Base-by-base conservation (phyloP, 2,329 filamentous ascomycete species). In the Monosporascus sp. region DNA sequence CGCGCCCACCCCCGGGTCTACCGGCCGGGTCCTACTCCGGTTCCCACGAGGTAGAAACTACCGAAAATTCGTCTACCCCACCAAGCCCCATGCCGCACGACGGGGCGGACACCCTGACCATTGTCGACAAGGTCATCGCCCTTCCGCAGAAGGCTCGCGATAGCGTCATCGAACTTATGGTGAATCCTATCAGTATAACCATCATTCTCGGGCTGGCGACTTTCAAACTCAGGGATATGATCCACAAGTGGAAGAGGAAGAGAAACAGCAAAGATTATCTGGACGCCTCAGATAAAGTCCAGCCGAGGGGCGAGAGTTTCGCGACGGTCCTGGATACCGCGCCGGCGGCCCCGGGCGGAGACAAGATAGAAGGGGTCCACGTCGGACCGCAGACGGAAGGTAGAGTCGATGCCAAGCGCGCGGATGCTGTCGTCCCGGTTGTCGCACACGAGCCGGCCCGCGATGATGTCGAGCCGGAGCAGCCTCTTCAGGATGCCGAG, bases 141-240 rank as follows among this genome's bases (percentile, higher is more conserved):
- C 65, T 85, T 1, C 80, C 78, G 1, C 72, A 76, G 44, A 74
- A 75, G 24, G 79, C 77, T 0, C 71, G 72, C 0, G 72, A 78
- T 43, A 80, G 73, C 52, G 67, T 82, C 8, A 64, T 79, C 7
- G 81, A 85, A 44, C 76, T 85, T 14, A 64, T 85, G 47, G 62
- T 59, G 55, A 67, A 67, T 47, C 64, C 64, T 8, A 58, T 66
- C 14, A 65, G 55, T 40, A 63, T 65, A 26, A 54, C 58, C 7
- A 55, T 65, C 17, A 59, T 75, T n/a, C 58, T 71, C 7, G 64
- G 70, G 11, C 55, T 78, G 5, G 58, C 79, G 6, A 74, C 74
- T 49, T 72, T 77, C 9, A 66, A 68, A 31, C 70, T 77, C 54
- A 75, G 78, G 55, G 76, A 78, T 45, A 65, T 76, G 8, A 67